These are phyloP conservation scores for Tetrahymena thermophila DNA, from an alignment of 73 alveolate species.

Conservation along the genomic window DNA sequence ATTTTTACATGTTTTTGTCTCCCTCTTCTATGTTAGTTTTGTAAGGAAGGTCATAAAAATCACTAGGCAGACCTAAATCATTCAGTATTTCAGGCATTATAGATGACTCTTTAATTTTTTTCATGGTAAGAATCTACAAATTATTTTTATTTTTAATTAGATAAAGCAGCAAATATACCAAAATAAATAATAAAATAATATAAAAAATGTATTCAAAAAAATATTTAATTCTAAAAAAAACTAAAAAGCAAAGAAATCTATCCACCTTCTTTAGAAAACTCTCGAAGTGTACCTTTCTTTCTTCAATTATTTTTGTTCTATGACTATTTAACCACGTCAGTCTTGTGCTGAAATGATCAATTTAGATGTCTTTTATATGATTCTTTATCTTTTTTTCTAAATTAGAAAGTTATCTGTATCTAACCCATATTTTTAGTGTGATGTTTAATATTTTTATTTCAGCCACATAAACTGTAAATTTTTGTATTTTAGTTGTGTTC, in stretches of 20 bases:
- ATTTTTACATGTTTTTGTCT: not conserved
- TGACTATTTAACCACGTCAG: not conserved
- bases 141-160: not conserved
- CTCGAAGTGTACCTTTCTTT: not conserved
- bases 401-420: not conserved
- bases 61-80: not conserved
- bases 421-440: not conserved
- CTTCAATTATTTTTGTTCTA: not conserved
- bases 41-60: not conserved
- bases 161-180: too few relatives aligned
- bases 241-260: too few relatives aligned
- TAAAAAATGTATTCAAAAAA: not conserved
- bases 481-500: not conserved
- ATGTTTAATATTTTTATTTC: not conserved
- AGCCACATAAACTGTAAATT: not conserved
- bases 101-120: not conserved
- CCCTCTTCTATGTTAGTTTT: not conserved
- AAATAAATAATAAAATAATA: too few relatives aligned
- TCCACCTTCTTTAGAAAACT: not conserved
- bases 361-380: not conserved
- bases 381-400: not conserved
- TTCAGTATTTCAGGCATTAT: not conserved
- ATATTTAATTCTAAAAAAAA: not conserved
- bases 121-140: not conserved
- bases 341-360: not conserved